A percentile compares a stretch with the other conserved stretches of the same genome.
These are phyloP conservation scores for Fragilaria radians DNA, from an alignment of 108 stramenopile genomes.

Conservation along the genomic window DNA sequence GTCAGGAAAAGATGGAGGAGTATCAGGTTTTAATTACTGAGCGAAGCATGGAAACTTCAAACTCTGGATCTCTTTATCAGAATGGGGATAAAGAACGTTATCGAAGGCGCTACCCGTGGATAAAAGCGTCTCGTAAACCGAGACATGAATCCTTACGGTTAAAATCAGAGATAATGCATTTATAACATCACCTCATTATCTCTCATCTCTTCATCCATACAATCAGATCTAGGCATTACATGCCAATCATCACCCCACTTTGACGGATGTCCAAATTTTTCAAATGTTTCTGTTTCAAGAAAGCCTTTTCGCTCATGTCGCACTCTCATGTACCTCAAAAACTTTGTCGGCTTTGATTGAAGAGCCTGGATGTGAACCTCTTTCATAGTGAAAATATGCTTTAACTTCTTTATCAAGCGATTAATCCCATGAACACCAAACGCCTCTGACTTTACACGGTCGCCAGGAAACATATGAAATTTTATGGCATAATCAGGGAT, in stretches of 20 bases:
- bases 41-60: no score
- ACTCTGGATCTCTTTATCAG: no score
- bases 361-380: background rate
- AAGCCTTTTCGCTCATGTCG: background rate
- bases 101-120: no score
- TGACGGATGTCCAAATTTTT: background rate
- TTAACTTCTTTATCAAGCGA: background rate
- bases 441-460: background rate
- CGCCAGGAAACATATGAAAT: background rate
- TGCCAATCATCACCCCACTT: background rate
- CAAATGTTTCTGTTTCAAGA: conserved; percentile 1
- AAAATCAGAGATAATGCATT: background rate
- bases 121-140: no score
- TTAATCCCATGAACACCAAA: background rate
- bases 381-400: background rate
- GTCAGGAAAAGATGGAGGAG: conserved; percentile 4
- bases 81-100: no score
- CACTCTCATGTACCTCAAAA: background rate
- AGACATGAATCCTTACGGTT: no score
- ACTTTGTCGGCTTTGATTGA: background rate
- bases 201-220: background rate
- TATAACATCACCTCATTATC: background rate
- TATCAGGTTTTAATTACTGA: background rate
- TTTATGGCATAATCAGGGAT: conserved; percentile 7
- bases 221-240: background rate